These are phyloP conservation scores for Naganishia friedmannii DNA, from an alignment of 768 basidiomycete genomes.

Conservation along the genomic window DNA sequence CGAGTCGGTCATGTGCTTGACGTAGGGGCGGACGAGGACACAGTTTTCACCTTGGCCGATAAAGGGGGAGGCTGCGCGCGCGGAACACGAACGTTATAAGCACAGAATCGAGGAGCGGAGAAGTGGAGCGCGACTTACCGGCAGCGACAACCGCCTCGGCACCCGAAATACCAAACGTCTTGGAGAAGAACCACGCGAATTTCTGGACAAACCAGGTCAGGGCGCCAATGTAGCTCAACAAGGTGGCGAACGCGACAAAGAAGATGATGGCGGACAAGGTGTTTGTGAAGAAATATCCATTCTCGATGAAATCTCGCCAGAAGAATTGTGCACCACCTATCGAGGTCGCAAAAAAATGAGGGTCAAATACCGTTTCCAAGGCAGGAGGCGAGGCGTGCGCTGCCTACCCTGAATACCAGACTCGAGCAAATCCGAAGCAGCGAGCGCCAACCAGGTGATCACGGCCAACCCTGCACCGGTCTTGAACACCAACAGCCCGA, in stretches of 20 bases:
- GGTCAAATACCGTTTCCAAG: background rate
- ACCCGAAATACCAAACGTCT: constrained; percentile 84
- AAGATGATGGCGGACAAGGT: constrained; percentile 69
- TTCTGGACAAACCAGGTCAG: constrained; percentile 91
- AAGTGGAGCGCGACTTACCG: background rate
- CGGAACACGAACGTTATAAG: no score
- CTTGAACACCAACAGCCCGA: constrained; percentile 87
- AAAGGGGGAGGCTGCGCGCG: constrained; percentile 75
- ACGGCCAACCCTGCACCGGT: constrained; percentile 74
- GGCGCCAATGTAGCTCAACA: constrained; percentile 76
- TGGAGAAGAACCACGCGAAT: constrained; percentile 94
- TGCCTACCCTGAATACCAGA: constrained; percentile 62
- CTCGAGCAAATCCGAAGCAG: constrained; percentile 73
- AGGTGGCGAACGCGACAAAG: constrained; percentile 88
- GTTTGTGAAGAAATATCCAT: constrained; percentile 46
- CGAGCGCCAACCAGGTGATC: constrained; percentile 68
- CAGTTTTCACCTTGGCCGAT: constrained; percentile 87
- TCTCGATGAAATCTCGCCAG: constrained; percentile 61
- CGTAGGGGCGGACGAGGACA: constrained; percentile 77
- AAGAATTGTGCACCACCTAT: constrained; percentile 75
- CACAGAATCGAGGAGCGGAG: no score
- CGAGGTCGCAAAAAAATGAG: background rate
- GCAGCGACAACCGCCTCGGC: constrained; percentile 91
- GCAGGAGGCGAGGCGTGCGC: background rate
- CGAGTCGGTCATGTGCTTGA: constrained; percentile 77